phyloP scores from a whole-genome alignment of 1,139 yeast genomes.

The Starmera stellimalicola region DNA sequence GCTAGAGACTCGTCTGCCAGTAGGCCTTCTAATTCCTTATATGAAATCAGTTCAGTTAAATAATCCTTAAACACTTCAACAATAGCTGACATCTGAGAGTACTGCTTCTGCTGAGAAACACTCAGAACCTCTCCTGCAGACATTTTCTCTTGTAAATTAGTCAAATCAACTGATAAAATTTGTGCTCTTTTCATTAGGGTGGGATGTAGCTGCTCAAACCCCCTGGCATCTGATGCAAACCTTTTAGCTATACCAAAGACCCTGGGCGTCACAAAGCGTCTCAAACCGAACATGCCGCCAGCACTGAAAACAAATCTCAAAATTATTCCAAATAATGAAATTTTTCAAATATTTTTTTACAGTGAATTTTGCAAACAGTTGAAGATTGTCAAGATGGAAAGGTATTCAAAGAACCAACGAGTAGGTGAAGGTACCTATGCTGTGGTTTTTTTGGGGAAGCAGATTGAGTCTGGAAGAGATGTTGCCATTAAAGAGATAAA shows the following conservation, averaged over 20 bases:
- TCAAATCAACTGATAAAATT: slow-evolving; percentile 39
- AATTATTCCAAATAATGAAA: too few relatives aligned
- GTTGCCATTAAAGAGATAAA: slow-evolving; percentile 95
- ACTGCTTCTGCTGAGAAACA: slow-evolving; percentile 44
- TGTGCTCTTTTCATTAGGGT: slow-evolving; percentile 55
- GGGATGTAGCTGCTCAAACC: slow-evolving; percentile 41
- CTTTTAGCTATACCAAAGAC: neutral
- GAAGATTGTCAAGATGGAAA: slow-evolving; percentile 1
- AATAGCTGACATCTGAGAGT: slow-evolving; percentile 45
- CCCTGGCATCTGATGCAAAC: slow-evolving; percentile 7
- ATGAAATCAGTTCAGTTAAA: slow-evolving; percentile 23
- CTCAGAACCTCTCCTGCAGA: slow-evolving; percentile 40
- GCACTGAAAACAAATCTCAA: too few relatives aligned
- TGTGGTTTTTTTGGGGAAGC: slow-evolving; percentile 81
- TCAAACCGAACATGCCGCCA: neutral
- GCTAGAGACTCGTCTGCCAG: slow-evolving; percentile 24
- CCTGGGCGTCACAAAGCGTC: neutral
- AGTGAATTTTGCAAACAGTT: too few relatives aligned
- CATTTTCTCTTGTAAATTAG: slow-evolving; percentile 33
- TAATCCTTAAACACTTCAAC: slow-evolving; percentile 45
- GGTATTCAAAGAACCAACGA: slow-evolving; percentile 33
- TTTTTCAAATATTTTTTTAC: neutral
- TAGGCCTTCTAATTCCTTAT: slow-evolving; percentile 30
- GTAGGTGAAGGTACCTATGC: slow-evolving; percentile 99
- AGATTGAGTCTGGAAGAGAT: slow-evolving; percentile 42